phyloP scores from a whole-genome alignment of 1,139 yeast species.

The Kurtzmaniella quercitrusa region DNA sequence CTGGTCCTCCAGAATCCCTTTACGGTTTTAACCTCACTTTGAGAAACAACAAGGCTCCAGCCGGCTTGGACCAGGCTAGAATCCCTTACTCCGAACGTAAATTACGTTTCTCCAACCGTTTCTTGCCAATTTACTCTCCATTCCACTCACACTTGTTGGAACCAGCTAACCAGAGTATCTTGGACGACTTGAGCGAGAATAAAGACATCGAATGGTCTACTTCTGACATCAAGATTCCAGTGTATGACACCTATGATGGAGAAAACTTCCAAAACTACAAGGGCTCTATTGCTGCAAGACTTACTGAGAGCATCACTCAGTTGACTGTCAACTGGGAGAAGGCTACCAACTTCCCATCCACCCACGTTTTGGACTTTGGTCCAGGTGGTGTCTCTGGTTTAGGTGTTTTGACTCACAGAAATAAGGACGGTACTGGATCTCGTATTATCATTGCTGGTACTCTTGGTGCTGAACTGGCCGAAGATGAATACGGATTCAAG shows the following conservation, averaged over 20 bases:
- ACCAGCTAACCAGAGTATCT: conserved; percentile 65
- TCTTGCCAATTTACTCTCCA: conserved; percentile 93
- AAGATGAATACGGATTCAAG: conserved; percentile 89
- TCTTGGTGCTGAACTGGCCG: conserved; percentile 57
- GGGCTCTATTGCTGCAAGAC: conserved; percentile 52
- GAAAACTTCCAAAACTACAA: conserved; percentile 56
- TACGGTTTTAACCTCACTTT: conserved; percentile 91
- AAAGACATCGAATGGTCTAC: conserved; percentile 56
- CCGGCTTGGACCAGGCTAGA: conserved; percentile 93
- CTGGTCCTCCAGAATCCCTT: conserved; percentile 98
- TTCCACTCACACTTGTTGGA: conserved; percentile 88
- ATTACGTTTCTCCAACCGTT: conserved; percentile 86
- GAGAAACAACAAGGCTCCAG: conserved; percentile 91
- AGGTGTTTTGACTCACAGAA: conserved; percentile 93
- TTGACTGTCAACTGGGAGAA: conserved; percentile 93
- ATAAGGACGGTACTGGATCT: conserved; percentile 97
- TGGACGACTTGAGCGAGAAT: conserved; percentile 54
- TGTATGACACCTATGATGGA: conserved; percentile 87
- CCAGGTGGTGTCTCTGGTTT: conserved; percentile 98
- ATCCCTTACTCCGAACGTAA: conserved; percentile 91
- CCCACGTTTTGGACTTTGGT: conserved; percentile 94
- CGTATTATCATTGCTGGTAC: conserved; percentile 93
- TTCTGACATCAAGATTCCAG: conserved; percentile 70
- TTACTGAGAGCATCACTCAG: conserved; percentile 77
- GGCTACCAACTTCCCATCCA: conserved; percentile 75